Evolutionary conservation across 2,329 filamentous ascomycete genomes (phyloP), one percentile per base, ranked within the genome.

Genomic region (Bipolaris cookei): DNA sequence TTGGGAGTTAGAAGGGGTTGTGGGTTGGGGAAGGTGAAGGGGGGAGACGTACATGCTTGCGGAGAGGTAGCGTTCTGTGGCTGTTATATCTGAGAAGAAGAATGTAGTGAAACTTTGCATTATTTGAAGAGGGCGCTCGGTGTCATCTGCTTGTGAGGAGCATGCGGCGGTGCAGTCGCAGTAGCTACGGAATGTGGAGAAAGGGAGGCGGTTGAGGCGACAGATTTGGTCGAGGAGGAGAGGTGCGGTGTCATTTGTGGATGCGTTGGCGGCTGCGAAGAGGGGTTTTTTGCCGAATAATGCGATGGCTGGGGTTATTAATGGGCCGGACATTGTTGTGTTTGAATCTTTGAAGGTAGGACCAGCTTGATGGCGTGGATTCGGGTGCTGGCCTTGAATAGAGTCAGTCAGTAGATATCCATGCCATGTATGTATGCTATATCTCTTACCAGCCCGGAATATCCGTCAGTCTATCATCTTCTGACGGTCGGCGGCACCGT

Each of bases 221-320:
- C 56, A 58, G 10, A 58, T 42, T n/a, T 51, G 41, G 7, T 41
- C 35, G 6, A 47, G 8, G 13, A 52, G 38, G 7, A 42, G 6
- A n/a, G 41, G 41, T 7, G 34, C 14, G 2, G 46, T 45, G 10
- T 20, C 32, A 16, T 54, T 21, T 6, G 46, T 51, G 3, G 44
- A 50, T 11, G 38, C 18, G 35, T 58, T 41, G 3, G 39, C 38
- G 6, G 35, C 13, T n/a, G 56, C 46, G 16, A 54, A 28, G 7
- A 58, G 42, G 14, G 55, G 54, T n/a, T 14, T 28, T 11, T 51
- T 28, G 37, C 56, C 51, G 32, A 58, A 58, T 18, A 58, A 14
- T n/a, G 51, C 41, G 6, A 58, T 25, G 16, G 51, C 51, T 6
- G 55, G 50, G 13, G 51, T 54, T 50, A 58, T 54, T 8, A 58